Evolutionary conservation across 164 flowering plant species (phyloP), one percentile per base, ranked within the genome.

Genomic region (Liriodendron chinense): DNA sequence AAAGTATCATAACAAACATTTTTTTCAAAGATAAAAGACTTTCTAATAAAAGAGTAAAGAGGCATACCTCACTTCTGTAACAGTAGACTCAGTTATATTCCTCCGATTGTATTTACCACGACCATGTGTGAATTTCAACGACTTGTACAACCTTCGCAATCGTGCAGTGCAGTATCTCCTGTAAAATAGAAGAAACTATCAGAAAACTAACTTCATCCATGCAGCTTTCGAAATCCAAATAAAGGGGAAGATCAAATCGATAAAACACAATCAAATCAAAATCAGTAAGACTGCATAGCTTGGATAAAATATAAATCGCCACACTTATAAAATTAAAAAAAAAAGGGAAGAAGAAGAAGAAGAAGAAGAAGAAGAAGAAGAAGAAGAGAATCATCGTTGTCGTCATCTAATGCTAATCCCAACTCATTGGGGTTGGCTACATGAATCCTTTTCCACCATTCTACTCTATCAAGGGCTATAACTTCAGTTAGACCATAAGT

Each of bases 141-240:
- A 93, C 72, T 91, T 96, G 75, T 94, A 96, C 74, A 96, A 76
- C 82, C 99, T 87, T 82, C 98, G 83, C 83, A 96, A 78, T 10
- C 99, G 87, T n/a, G 99, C 97, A 6, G 97, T 86, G 82, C 99
- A 96, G 75, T 96, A 96, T 80, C 96, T 87, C 92, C 99, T 96
- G 75, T 20, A 75, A 77, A 74, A 23, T 21, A 56, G 53, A 78
- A 34, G 22, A 57, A 53, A 22, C 53, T 47, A 47, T 69, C 26
- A 69, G 56, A 26, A 12, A 5, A 47, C 26, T 69, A n/a, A 63
- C n/a, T 13, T 53, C 59, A 12, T 34, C 43, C 43, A 34, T 7
- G 7, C 43, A 34, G 7, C 43, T 34, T 14, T 57, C 13, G 1
- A 23, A 64, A 64, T 21, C 26, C 18, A 67, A 67, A 67, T 7